phyloP scores from a whole-genome alignment of 1,139 yeast genomes.

The Torulaspora pretoriensis region DNA sequence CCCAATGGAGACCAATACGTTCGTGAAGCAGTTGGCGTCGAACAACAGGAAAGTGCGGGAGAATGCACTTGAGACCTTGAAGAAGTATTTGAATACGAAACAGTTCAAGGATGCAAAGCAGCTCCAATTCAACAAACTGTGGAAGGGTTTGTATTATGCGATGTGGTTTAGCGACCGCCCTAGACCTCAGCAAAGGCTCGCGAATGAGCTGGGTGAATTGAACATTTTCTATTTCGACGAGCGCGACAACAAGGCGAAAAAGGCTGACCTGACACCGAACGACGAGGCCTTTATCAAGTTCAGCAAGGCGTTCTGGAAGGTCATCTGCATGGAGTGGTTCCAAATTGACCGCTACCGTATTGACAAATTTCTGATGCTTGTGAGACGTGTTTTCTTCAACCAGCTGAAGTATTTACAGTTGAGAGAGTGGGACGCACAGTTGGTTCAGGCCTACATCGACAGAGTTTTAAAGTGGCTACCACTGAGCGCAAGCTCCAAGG shows the following conservation, averaged over 20 bases:
- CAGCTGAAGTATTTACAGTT: constrained; percentile 53
- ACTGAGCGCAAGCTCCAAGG: constrained; percentile 55
- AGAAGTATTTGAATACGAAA: constrained; percentile 49
- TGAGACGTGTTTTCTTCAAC: constrained; percentile 71
- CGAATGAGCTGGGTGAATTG: constrained; percentile 65
- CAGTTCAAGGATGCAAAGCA: constrained; percentile 40
- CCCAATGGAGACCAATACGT: constrained; percentile 42
- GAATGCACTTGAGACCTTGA: constrained; percentile 65
- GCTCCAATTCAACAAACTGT: constrained; percentile 70
- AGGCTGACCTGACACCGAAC: constrained; percentile 36
- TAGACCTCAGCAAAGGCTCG: constrained; percentile 81
- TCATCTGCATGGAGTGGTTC: constrained; percentile 80
- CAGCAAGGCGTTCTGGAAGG: constrained; percentile 74
- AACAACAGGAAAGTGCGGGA: constrained; percentile 54
- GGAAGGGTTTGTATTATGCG: constrained; percentile 89
- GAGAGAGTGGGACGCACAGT: constrained; percentile 53
- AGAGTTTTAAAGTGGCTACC: constrained; percentile 44
- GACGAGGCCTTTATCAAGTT: constrained; percentile 43
- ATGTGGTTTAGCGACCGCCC: constrained; percentile 98
- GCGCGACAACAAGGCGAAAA: constrained; percentile 16
- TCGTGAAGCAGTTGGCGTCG: constrained; percentile 81
- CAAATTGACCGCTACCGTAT: constrained; percentile 78
- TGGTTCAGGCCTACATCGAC: constrained; percentile 44
- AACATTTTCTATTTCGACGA: constrained; percentile 36
- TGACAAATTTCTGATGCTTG: constrained; percentile 77